Percentiles rank a stretch among this genome's conserved stretches.
phyloP scores from a whole-genome alignment of 352 stramenopile species.

The Phytophthora nicotianae region DNA sequence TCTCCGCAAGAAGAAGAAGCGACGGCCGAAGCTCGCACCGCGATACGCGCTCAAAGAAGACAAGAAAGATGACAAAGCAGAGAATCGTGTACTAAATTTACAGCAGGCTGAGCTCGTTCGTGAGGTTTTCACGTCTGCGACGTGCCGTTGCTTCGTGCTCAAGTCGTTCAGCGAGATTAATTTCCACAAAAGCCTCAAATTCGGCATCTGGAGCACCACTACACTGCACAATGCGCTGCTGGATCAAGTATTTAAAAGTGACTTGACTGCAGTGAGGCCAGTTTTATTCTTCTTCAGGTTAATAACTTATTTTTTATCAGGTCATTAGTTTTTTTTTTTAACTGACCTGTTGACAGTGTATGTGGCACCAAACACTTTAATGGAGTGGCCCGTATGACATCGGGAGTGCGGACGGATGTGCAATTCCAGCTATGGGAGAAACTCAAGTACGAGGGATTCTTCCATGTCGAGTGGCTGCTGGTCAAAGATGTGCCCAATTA shows the following conservation, averaged over 20 bases:
- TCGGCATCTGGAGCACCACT: constrained; percentile 81
- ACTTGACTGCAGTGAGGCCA: constrained; percentile 65
- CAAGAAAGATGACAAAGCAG: neutral
- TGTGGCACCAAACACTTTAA: constrained; percentile 80
- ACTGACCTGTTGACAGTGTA: constrained; percentile 41
- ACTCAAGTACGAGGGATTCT: constrained; percentile 81
- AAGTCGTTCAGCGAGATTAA: constrained; percentile 90
- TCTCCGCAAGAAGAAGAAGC: constrained; percentile 35
- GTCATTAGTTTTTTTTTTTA: neutral
- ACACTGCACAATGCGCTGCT: constrained; percentile 68
- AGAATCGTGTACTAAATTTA: constrained; percentile 5
- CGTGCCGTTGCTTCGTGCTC: constrained; percentile 81
- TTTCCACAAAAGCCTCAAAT: constrained; percentile 88
- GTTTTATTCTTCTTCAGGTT: constrained; percentile 86
- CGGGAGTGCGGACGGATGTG: constrained; percentile 44
- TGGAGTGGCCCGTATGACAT: constrained; percentile 83
- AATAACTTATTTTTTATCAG: neutral
- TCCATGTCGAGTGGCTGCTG: constrained; percentile 82
- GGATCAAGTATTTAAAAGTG: constrained; percentile 73
- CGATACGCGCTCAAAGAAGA: constrained; percentile 33
- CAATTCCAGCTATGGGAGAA: constrained; percentile 85
- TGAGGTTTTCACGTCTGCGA: constrained; percentile 63
- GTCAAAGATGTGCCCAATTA: constrained; percentile 87
- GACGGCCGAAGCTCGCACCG: constrained; percentile 50
- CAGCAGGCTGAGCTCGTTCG: constrained; percentile 50